Conservation (phyloP, 257 asterid genomes). For the Thymus quinquecostatus region DNA sequence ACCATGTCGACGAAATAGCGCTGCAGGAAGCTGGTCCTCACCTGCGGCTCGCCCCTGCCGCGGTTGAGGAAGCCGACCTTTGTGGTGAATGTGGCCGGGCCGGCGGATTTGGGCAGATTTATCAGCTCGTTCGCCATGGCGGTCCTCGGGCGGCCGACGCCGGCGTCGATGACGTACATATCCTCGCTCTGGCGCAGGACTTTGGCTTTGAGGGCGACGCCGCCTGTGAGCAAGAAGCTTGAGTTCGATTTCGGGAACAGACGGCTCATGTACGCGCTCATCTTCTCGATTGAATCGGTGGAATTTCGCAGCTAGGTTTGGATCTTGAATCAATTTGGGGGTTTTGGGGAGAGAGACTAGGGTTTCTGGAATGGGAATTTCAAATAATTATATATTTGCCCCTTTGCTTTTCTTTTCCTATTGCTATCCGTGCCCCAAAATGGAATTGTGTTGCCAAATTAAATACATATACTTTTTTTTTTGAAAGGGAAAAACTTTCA, state of each 20-base stretch:
- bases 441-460: no score
- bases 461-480: no score
- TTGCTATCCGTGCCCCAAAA: constrained; percentile 9
- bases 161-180: constrained; percentile 51
- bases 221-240: constrained; percentile 49
- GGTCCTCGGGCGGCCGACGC: constrained; percentile 46
- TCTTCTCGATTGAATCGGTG: constrained; percentile 19
- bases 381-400: constrained; percentile 15
- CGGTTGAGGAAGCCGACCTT: constrained; percentile 52
- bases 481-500: no score
- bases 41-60: constrained; percentile 28
- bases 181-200: constrained; percentile 44
- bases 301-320: no score
- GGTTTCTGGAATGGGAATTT: constrained; percentile 29
- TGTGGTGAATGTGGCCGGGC: constrained; percentile 37
- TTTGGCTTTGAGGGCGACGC: constrained; percentile 47
- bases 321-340: neutral
- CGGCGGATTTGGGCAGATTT: constrained; percentile 29
- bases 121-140: constrained; percentile 48
- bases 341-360: constrained; percentile 20
- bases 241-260: constrained; percentile 54
- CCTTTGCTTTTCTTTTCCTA: neutral
- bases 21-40: constrained; percentile 39
- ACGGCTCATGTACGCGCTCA: constrained; percentile 57
- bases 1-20: constrained; percentile 60